Percentiles rank a stretch among this genome's conserved stretches.
Conservation (phyloP, 192 early-diverging fungal species). For the Rhizophagus sp. region DNA sequence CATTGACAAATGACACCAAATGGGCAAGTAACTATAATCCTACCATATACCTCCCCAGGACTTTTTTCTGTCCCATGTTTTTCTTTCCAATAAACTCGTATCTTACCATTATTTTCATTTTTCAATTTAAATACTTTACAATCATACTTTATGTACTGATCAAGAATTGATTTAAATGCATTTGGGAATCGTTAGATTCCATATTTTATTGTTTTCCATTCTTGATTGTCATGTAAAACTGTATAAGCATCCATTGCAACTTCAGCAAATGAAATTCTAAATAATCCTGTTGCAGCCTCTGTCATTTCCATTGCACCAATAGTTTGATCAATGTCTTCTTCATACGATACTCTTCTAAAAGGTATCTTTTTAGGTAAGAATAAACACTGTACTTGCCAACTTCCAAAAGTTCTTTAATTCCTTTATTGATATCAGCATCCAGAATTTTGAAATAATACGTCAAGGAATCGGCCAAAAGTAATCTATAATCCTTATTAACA, state of each 20-base stretch:
- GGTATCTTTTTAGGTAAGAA: neutral
- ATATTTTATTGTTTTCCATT: conserved; percentile 32
- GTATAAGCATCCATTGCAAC: conserved; percentile 10
- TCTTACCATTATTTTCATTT: conserved; percentile 2
- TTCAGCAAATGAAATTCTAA: neutral
- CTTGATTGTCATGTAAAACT: conserved; percentile 1
- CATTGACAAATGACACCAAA: conserved; percentile 36
- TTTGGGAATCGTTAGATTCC: conserved; percentile 37
- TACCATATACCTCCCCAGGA: neutral
- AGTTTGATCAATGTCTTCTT: conserved; percentile 4
- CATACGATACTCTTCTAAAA: no score
- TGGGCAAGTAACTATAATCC: conserved; percentile 36
- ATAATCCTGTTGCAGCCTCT: neutral
- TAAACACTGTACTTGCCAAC: neutral
- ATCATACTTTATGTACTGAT: conserved; percentile 14
- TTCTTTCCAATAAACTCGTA: conserved; percentile 33
- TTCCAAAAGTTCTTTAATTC: neutral
- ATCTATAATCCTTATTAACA: neutral
- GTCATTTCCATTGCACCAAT: conserved; percentile 2
- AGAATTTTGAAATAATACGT: neutral
- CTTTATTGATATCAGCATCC: neutral
- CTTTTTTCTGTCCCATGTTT: neutral
- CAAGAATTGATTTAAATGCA: conserved; percentile 21
- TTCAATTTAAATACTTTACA: conserved; percentile 31
- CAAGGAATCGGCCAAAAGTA: no score